Evolutionary conservation across 164 flowering plant species (phyloP).

Genomic region (Magnolia officinalis): DNA sequence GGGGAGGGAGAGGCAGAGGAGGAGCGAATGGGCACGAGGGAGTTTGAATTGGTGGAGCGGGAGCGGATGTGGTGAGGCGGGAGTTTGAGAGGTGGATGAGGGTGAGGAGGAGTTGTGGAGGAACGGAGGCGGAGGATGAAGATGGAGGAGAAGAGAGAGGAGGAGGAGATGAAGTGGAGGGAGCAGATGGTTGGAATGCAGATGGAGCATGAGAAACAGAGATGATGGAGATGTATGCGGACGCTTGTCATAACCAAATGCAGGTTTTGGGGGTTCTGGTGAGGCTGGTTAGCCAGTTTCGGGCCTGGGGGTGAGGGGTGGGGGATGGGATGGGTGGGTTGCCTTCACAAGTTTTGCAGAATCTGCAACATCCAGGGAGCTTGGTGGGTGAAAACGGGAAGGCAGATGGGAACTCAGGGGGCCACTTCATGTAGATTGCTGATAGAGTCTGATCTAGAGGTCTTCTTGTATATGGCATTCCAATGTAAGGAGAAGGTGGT

Average conservation of each 20-base stretch:
- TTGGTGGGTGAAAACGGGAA: conserved; percentile 53
- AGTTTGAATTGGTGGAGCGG: conserved; percentile 49
- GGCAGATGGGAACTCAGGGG: conserved; percentile 55
- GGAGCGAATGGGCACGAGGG: conserved; percentile 34
- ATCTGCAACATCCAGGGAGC: conserved; percentile 41
- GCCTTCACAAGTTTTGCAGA: conserved; percentile 60
- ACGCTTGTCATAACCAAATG: conserved; percentile 84
- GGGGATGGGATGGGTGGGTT: conserved; percentile 55
- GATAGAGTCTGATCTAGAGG: too few relatives aligned
- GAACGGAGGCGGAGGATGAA: conserved; percentile 57
- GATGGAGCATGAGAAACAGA: conserved; percentile 81
- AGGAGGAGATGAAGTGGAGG: conserved; percentile 89
- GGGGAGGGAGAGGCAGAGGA: conserved; percentile 34
- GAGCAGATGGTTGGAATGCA: conserved; percentile 69
- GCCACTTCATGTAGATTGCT: conserved; percentile 47
- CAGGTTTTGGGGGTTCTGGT: conserved; percentile 68
- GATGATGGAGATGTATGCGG: conserved; percentile 79
- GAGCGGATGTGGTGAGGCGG: conserved; percentile 39
- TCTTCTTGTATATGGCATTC: too few relatives aligned
- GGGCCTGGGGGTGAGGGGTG: conserved; percentile 51
- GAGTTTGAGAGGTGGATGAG: conserved; percentile 41
- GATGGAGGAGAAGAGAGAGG: conserved; percentile 74
- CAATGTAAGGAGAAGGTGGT: too few relatives aligned
- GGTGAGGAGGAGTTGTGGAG: conserved; percentile 51
- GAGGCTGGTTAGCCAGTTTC: conserved; percentile 64